Base-by-base conservation (phyloP, 306 rosid species). In the Ochetophila trinervis region DNA sequence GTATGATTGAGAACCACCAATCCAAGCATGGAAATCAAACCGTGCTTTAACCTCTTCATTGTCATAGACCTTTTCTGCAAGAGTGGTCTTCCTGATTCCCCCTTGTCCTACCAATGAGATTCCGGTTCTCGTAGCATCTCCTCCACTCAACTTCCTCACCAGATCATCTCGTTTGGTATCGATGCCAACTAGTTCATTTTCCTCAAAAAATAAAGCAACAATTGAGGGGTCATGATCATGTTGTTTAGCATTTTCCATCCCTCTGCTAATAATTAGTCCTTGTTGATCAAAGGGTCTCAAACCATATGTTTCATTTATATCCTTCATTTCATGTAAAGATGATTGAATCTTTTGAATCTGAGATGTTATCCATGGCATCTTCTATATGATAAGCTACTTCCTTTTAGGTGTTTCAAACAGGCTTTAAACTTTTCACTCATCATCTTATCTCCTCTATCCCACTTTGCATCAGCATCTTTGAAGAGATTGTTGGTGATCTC, bases 301-400 rank as follows among this genome's bases (percentile, higher is more conserved):
- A 0, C 56, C 30, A 42, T 63, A 78, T 35, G 72, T 53, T 19
- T 22, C 30, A 47, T 69, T 70, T 65, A 69, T 73, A 58, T 78
- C 73, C 14, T 65, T 78, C 72, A 78, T 73, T 45, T 2, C 44
- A 2, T 4, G 53, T 21, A 73, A n/a, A n/a, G 70, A 47, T 6
- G n/a, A 57, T 49, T 69, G 74, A 18, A 78, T 64, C 4, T 47
- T 61, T 53, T 54, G 68, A 53, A 78, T 64, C 23, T 74, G 27
- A 7, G 58, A 23, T 3, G 8, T 50, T 53, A 8, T 70, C 62
- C 5, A 66, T 23, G 5, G 40, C 45, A 54, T 66, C 74, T 52
- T 70, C 75, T 2, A 61, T 70, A 34, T 57, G 56, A 44, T 40
- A 54, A 27, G 75, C 22, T 17, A 35, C 47, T 8, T 61, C n/a